phyloP scores from a whole-genome alignment of 2,329 filamentous ascomycete genomes.

The Clarireedia homoeocarpa region DNA sequence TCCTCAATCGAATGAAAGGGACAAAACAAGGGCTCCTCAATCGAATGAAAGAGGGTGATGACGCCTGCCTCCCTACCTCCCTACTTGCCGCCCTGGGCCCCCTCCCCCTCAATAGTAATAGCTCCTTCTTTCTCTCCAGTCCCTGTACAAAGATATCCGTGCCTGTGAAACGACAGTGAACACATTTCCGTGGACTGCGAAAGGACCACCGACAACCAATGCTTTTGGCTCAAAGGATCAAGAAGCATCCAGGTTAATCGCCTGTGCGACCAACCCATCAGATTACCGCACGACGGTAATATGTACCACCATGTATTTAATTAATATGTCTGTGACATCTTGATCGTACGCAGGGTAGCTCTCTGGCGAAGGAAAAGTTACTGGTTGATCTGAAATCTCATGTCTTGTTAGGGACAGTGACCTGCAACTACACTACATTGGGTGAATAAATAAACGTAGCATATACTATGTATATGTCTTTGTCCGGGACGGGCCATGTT shows the following conservation, averaged over 20 bases:
- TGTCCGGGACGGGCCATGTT: no score
- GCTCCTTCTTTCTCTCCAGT: neutral
- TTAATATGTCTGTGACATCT: neutral
- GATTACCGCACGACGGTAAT: conserved; percentile 1
- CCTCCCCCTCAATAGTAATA: no score
- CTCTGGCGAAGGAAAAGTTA: neutral
- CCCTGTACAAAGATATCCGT: neutral
- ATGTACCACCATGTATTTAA: neutral
- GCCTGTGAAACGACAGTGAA: neutral
- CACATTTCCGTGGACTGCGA: neutral
- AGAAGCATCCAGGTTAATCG: conserved; percentile 1
- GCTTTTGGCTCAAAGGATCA: neutral
- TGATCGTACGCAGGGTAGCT: neutral
- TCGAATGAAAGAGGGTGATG: no score
- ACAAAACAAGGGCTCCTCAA: no score
- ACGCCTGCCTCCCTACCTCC: no score
- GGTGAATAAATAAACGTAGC: no score
- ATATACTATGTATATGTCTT: no score
- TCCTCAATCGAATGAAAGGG: no score
- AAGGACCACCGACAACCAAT: neutral
- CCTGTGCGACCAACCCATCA: conserved; percentile 3
- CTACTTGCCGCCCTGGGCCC: no score
- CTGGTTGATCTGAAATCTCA: no score
- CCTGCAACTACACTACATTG: no score
- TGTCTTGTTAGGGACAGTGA: no score